A percentile compares a stretch with the other conserved stretches of the same genome.
Evolutionary conservation across 768 basidiomycete species (phyloP).

Genomic region (Chalciporus pseudorubinellus): DNA sequence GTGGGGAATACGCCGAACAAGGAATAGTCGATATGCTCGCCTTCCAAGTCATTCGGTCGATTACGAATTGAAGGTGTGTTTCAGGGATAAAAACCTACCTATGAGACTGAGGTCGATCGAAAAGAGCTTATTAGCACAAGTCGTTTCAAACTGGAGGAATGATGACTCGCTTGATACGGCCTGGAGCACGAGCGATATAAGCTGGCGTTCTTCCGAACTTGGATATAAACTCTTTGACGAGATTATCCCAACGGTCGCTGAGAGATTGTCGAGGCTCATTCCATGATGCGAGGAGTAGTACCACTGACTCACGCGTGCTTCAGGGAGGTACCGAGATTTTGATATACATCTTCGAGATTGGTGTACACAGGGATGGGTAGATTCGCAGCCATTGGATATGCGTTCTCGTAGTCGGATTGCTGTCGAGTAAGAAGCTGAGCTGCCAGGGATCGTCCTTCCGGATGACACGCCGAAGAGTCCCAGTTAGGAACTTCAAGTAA

Average conservation of each 20-base stretch:
- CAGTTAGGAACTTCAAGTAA: no score
- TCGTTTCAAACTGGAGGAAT: background rate
- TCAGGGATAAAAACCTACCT: conserved; percentile 21
- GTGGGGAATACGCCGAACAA: conserved; percentile 82
- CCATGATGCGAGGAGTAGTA: background rate
- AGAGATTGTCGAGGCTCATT: background rate
- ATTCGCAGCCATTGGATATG: conserved; percentile 49
- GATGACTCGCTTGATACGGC: conserved; percentile 66
- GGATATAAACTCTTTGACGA: conserved; percentile 57
- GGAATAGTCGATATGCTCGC: conserved; percentile 84
- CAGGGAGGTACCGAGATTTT: conserved; percentile 50
- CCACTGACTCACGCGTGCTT: conserved; percentile 43
- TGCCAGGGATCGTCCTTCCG: no score
- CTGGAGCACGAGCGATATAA: conserved; percentile 75
- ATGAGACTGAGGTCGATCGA: conserved; percentile 38
- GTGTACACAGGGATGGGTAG: conserved; percentile 61
- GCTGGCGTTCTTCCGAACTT: conserved; percentile 66
- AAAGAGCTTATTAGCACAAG: no score
- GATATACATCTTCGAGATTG: conserved; percentile 54
- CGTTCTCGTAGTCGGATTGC: background rate
- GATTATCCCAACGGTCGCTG: conserved; percentile 57
- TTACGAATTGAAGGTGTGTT: background rate
- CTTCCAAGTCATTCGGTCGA: conserved; percentile 36
- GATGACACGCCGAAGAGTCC: no score
- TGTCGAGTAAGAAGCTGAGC: no score